phyloP scores from a whole-genome alignment of 192 early-diverging fungal species.

The Polychytrium aggregatum region DNA sequence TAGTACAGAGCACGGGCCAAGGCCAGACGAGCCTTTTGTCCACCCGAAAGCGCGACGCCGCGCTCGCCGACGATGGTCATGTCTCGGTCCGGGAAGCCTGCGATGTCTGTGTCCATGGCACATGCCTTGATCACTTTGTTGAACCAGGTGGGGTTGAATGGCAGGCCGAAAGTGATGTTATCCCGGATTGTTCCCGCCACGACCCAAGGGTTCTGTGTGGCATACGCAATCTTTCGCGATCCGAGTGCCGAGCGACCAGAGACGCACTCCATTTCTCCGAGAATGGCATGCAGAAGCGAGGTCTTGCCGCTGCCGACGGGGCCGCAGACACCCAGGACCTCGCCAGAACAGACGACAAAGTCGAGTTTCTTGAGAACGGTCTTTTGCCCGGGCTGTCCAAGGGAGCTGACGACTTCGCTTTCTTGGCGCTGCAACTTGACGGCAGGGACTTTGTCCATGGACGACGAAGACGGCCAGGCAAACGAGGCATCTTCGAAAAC shows the following conservation, averaged over 20 bases:
- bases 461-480: constrained; percentile 11
- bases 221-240: constrained; percentile 20
- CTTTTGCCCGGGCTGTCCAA: background rate
- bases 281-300: constrained; percentile 25
- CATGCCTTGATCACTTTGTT: constrained; percentile 22
- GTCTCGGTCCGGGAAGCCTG: constrained; percentile 13
- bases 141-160: constrained; percentile 20
- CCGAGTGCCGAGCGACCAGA: constrained; percentile 5
- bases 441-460: too few species aligned
- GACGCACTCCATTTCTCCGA: constrained; percentile 25
- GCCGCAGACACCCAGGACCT: constrained; percentile 27
- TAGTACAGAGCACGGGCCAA: constrained; percentile 34
- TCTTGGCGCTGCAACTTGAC: background rate
- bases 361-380: constrained; percentile 18
- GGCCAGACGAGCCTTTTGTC: constrained; percentile 32
- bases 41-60: constrained; percentile 30
- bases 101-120: constrained; percentile 30
- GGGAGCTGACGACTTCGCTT: background rate
- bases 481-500: constrained; percentile 18
- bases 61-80: constrained; percentile 30
- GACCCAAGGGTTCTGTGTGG: constrained; percentile 31
- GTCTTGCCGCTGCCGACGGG: constrained; percentile 37
- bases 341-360: constrained; percentile 16
- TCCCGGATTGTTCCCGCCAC: constrained; percentile 23
- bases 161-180: constrained; percentile 34